Conservation (phyloP, 345 rosid species). For the Eucalyptus pauciflora region DNA sequence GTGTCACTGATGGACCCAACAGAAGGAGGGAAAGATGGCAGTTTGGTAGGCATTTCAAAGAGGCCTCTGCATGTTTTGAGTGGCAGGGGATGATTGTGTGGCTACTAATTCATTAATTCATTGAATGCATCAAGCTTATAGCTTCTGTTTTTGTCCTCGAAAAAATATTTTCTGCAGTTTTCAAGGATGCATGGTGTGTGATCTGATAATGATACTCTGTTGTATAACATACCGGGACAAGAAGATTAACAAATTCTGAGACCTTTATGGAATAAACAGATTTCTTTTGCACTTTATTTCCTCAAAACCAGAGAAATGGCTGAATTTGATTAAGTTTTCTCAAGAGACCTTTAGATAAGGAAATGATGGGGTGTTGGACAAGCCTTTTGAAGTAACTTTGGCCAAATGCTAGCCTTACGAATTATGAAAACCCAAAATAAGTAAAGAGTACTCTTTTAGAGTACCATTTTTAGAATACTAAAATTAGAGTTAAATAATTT, state of each 20-base stretch:
- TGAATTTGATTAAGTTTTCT: not conserved
- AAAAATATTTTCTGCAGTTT: not conserved
- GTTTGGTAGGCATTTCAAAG: not conserved
- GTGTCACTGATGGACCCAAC: not conserved
- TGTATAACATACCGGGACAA: not conserved
- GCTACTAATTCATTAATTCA: not conserved
- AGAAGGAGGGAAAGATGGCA: not conserved
- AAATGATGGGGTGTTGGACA: too few species aligned
- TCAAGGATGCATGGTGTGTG: not conserved
- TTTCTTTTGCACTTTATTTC: not conserved
- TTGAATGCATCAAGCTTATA: not conserved
- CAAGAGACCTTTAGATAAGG: accelerated
- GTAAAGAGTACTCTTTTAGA: too few species aligned
- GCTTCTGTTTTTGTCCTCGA: not conserved
- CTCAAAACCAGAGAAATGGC: not conserved
- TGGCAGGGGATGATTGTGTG: constrained; percentile 22
- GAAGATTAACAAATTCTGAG: not conserved
- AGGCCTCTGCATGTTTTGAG: constrained; percentile 3
- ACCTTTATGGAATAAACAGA: not conserved
- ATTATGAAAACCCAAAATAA: too few species aligned
- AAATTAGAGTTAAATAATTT: too few species aligned
- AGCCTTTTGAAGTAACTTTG: too few species aligned
- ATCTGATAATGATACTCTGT: not conserved
- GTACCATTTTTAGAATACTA: too few species aligned
- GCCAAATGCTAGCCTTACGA: accelerated